These are phyloP conservation scores for Chlorella sp. DNA, from an alignment of 139 green algal species.

Conservation along the genomic window DNA sequence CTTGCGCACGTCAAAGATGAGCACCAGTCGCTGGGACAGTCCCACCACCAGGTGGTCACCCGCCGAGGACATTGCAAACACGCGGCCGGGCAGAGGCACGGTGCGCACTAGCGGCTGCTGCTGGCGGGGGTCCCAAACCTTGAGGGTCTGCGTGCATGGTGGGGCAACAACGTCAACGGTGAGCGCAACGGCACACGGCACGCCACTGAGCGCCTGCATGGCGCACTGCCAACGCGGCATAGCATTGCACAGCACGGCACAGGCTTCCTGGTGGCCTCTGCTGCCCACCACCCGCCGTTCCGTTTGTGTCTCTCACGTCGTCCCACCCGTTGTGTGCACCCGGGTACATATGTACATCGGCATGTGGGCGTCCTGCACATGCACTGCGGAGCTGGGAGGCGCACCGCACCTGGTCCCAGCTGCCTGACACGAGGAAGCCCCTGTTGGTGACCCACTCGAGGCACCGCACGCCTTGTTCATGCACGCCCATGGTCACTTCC, in stretches of 20 bases:
- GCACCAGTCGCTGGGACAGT: slow-evolving; percentile 65
- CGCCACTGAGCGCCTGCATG: too few relatives aligned
- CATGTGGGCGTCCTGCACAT: too few relatives aligned
- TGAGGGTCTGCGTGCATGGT: slow-evolving; percentile 3
- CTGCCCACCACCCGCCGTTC: too few relatives aligned
- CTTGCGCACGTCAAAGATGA: slow-evolving; percentile 73
- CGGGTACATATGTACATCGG: too few relatives aligned
- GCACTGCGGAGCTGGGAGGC: too few relatives aligned
- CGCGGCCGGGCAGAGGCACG: slow-evolving; percentile 62
- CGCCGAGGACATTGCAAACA: slow-evolving; percentile 58
- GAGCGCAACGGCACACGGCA: too few relatives aligned
- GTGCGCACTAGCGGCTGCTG: slow-evolving; percentile 14
- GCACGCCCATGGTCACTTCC: neutral
- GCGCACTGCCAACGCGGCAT: too few relatives aligned
- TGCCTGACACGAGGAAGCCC: slow-evolving; percentile 8
- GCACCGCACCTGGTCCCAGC: slow-evolving; percentile 12
- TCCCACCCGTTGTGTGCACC: too few relatives aligned
- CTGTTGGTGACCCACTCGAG: neutral
- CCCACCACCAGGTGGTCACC: slow-evolving; percentile 62
- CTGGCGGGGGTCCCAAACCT: slow-evolving; percentile 5
- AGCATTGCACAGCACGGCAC: too few relatives aligned
- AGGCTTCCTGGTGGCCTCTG: too few relatives aligned
- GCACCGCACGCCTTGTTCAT: neutral
- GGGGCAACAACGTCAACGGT: too few relatives aligned
- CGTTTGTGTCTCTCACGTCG: too few relatives aligned